Conservation (phyloP, 176 grass and related monocot species). For the Neostapfia colusana region DNA sequence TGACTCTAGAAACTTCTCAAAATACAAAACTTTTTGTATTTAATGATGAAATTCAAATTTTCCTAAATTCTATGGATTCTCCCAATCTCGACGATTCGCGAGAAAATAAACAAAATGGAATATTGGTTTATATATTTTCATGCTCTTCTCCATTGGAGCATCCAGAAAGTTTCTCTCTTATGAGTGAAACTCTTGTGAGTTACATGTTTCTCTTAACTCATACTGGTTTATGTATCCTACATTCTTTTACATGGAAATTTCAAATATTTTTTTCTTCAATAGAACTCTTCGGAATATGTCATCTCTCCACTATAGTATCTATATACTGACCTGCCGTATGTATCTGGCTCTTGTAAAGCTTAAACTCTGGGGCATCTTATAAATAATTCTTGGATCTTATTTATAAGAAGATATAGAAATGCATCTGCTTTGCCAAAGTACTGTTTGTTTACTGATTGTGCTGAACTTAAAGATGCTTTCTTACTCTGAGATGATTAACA, state of each 20-base stretch:
- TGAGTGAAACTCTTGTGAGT: background rate
- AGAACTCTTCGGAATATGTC: background rate
- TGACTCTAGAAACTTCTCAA: no score
- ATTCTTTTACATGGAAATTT: background rate
- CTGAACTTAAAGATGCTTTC: slow-evolving; percentile 17
- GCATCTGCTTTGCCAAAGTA: slow-evolving; percentile 9
- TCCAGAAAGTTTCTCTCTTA: background rate
- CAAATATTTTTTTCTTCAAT: slow-evolving; percentile 25
- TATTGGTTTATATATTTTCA: background rate
- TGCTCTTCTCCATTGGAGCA: background rate
- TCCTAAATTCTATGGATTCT: no score
- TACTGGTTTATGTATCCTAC: background rate
- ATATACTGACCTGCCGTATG: background rate
- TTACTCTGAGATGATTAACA: slow-evolving; percentile 18
- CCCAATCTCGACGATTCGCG: no score
- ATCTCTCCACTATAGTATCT: background rate
- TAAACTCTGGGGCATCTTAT: background rate
- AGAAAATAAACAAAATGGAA: background rate
- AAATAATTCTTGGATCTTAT: background rate
- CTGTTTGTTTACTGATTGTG: slow-evolving; percentile 20
- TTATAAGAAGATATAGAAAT: slow-evolving; percentile 5
- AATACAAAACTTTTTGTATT: no score
- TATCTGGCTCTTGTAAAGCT: slow-evolving; percentile 10
- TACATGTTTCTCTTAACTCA: background rate
- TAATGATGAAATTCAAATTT: no score